Evolutionary conservation across 2,329 filamentous ascomycete species (phyloP).

Genomic region (Hirsutella thompsonii): DNA sequence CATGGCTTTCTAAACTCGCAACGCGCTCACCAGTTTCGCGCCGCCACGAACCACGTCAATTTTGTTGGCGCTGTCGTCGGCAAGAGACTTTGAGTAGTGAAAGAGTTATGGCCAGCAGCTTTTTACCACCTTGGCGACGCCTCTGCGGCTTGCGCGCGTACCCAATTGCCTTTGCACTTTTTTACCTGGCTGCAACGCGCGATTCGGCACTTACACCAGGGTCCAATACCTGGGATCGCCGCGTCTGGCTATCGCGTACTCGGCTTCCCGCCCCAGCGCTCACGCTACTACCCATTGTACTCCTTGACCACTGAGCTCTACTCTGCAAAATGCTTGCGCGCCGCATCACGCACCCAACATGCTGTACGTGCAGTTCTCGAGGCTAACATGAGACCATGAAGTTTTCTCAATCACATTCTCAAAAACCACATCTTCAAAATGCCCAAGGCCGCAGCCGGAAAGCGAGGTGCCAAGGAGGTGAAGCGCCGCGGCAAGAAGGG

Average conservation of each 20-base stretch:
- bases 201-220: not conserved
- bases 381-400: not conserved
- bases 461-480: constrained; percentile 43
- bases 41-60: constrained; percentile 7
- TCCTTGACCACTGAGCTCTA: not conserved
- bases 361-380: not conserved
- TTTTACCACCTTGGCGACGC: constrained; percentile 8
- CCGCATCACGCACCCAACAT: not conserved
- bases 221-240: not conserved
- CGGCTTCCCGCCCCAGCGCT: not conserved
- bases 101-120: constrained; percentile 6
- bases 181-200: constrained; percentile 2
- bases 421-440: constrained; percentile 29
- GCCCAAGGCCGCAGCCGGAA: constrained; percentile 42
- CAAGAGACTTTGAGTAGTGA: constrained; percentile 22
- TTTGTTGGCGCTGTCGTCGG: constrained; percentile 11
- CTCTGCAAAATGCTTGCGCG: not conserved
- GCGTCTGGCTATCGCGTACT: not conserved
- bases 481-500: constrained; percentile 49
- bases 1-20: too few relatives aligned
- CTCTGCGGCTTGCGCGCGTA: constrained; percentile 7
- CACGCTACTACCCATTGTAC: constrained; percentile 11
- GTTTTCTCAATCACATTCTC: not conserved
- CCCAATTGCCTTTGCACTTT: constrained; percentile 18
- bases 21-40: constrained; percentile 6